Evolutionary conservation across 1,139 yeast genomes (phyloP).

Genomic region (Sporopachydermia cereana): DNA sequence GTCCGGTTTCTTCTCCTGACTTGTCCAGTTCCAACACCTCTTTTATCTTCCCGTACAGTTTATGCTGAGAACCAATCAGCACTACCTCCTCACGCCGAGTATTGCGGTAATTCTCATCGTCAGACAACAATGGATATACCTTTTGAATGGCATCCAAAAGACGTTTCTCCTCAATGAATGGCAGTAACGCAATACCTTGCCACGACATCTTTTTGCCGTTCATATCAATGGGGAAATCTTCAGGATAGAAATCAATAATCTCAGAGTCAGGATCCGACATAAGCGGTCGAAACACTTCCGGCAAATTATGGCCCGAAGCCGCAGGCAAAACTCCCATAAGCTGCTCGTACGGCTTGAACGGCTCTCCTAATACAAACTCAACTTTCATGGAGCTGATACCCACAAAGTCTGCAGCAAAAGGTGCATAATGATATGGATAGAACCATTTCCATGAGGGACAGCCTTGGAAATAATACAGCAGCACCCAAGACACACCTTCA

Average conservation of each 20-base stretch:
- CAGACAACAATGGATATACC: conserved; percentile 53
- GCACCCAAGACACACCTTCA: conserved; percentile 94
- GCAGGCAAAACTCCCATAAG: conserved; percentile 97
- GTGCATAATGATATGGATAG: conserved; percentile 95
- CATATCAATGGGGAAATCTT: conserved; percentile 83
- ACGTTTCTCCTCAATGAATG: conserved; percentile 80
- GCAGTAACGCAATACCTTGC: conserved; percentile 88
- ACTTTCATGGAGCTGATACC: conserved; percentile 50
- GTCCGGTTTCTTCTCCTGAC: conserved; percentile 16
- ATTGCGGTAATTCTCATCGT: conserved; percentile 61
- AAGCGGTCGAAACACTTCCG: conserved; percentile 68
- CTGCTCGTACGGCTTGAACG: conserved; percentile 91
- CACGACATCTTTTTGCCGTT: conserved; percentile 91
- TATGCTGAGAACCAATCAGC: conserved; percentile 46
- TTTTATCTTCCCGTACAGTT: conserved; percentile 30
- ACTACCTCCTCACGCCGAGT: conserved; percentile 52
- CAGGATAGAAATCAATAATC: conserved; percentile 86
- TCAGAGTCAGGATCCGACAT: conserved; percentile 77
- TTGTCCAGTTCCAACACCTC: conserved; percentile 10
- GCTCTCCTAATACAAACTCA: conserved; percentile 57
- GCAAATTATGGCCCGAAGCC: conserved; percentile 86
- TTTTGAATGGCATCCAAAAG: conserved; percentile 53
- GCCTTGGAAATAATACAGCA: conserved; percentile 89
- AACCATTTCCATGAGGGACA: conserved; percentile 99
- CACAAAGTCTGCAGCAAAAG: conserved; percentile 82